These are phyloP conservation scores for Paraconiothyrium brasiliense DNA, from an alignment of 2,329 filamentous ascomycete species.

Conservation along the genomic window DNA sequence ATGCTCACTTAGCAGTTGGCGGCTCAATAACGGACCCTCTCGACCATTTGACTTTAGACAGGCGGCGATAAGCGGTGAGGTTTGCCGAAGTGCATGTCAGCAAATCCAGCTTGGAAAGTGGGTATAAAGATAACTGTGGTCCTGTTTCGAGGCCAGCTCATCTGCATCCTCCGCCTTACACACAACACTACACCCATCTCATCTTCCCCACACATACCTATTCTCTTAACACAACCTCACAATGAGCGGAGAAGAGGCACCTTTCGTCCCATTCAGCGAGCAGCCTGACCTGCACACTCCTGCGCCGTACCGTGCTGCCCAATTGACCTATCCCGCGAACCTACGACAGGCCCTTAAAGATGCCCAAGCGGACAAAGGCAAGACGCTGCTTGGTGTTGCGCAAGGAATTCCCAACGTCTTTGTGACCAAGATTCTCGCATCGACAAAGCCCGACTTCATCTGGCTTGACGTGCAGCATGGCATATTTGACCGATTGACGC, in stretches of 20 bases:
- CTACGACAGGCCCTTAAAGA: conserved; percentile 33
- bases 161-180: not conserved
- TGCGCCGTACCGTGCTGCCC: conserved; percentile 33
- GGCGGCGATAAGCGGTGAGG: not conserved
- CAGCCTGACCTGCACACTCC: conserved; percentile 34
- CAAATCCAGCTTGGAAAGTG: not conserved
- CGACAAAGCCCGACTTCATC: conserved; percentile 39
- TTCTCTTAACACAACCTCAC: conserved; percentile 3
- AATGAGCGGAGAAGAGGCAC: conserved; percentile 27
- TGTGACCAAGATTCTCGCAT: conserved; percentile 38
- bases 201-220: not conserved
- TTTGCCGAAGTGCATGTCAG: not conserved
- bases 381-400: conserved; percentile 37
- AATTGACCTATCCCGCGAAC: conserved; percentile 36
- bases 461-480: conserved; percentile 41
- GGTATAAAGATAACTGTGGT: not conserved
- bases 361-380: conserved; percentile 32
- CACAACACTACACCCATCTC: not conserved
- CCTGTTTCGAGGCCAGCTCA: not conserved
- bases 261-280: conserved; percentile 28
- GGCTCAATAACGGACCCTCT: not conserved
- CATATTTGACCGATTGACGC: conserved; percentile 37
- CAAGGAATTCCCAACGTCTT: conserved; percentile 38
- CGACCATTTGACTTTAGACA: not conserved
- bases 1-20: not conserved